Conservation (phyloP, 2,329 filamentous ascomycete genomes). For the Cryphonectria nitschkei region DNA sequence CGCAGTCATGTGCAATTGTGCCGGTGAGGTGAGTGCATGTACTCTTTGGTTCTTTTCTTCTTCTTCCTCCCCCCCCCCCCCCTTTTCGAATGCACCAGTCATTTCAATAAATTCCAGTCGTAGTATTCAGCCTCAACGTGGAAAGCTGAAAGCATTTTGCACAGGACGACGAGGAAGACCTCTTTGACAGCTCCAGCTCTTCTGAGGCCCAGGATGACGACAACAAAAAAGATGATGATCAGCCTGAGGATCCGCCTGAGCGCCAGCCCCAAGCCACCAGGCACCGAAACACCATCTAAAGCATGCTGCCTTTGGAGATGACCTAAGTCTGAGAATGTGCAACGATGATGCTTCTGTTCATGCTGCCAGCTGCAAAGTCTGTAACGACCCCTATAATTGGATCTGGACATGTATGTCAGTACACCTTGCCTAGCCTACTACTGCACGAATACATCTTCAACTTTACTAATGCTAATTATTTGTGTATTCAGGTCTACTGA, state of each 20-base stretch:
- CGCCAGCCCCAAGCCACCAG: background rate
- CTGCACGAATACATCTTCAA: background rate
- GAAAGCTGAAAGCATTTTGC: background rate
- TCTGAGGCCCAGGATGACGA: background rate
- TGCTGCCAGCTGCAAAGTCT: background rate
- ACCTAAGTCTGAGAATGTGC: background rate
- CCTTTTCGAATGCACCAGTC: no score
- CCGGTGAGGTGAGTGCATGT: background rate
- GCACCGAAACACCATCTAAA: background rate
- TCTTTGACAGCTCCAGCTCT: background rate
- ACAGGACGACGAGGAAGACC: background rate
- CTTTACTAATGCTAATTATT: background rate
- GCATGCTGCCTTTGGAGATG: background rate
- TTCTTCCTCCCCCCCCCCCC: background rate
- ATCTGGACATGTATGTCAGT: background rate
- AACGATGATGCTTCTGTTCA: background rate
- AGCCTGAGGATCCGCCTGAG: background rate
- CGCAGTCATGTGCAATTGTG: background rate
- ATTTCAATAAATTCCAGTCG: background rate
- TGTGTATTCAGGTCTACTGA: background rate
- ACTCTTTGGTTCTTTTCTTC: background rate
- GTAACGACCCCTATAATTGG: background rate
- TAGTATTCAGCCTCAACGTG: background rate
- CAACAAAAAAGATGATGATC: background rate
- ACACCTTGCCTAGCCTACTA: background rate